These are phyloP conservation scores for Yarrowia sp. DNA, from an alignment of 805 yeast genomes.

Conservation along the genomic window DNA sequence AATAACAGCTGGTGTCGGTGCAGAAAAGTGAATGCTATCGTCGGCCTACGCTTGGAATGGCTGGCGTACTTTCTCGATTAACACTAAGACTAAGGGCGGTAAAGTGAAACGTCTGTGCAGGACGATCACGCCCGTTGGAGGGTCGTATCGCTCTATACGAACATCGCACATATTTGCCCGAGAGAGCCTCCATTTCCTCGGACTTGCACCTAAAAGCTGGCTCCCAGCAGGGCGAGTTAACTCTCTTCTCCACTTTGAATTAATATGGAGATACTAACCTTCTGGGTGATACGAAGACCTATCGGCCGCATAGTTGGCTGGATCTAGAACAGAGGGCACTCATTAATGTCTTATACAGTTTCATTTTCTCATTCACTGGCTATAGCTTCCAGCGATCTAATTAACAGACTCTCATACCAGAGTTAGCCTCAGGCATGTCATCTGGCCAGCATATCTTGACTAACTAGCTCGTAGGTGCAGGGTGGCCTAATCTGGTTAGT, in stretches of 20 bases:
- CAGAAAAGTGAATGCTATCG: slow-evolving; percentile 8
- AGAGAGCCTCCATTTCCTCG: slow-evolving; percentile 18
- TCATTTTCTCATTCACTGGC: not conserved
- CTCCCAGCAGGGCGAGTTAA: not conserved
- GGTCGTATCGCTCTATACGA: not conserved
- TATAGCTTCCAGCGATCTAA: too few species aligned
- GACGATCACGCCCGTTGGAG: not conserved
- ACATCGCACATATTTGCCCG: not conserved
- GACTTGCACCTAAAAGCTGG: not conserved
- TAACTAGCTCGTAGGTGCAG: slow-evolving; percentile 1
- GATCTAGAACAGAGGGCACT: not conserved
- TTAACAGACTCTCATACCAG: not conserved
- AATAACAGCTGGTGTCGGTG: not conserved
- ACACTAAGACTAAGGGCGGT: not conserved
- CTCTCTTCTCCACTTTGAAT: slow-evolving; percentile 22
- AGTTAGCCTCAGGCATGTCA: not conserved
- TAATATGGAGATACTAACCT: slow-evolving; percentile 31
- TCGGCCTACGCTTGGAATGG: not conserved
- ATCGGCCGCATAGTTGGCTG: not conserved
- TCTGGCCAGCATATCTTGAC: not conserved
- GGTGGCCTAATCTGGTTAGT: not conserved
- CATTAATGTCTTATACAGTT: not conserved
- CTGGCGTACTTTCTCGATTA: not conserved
- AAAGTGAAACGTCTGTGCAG: not conserved
- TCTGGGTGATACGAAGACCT: slow-evolving; percentile 15